A percentile compares a stretch with the other conserved stretches of the same genome.
Evolutionary conservation across 176 grass and related monocot genomes (phyloP).

Genomic region (Coix lacrymajobi): DNA sequence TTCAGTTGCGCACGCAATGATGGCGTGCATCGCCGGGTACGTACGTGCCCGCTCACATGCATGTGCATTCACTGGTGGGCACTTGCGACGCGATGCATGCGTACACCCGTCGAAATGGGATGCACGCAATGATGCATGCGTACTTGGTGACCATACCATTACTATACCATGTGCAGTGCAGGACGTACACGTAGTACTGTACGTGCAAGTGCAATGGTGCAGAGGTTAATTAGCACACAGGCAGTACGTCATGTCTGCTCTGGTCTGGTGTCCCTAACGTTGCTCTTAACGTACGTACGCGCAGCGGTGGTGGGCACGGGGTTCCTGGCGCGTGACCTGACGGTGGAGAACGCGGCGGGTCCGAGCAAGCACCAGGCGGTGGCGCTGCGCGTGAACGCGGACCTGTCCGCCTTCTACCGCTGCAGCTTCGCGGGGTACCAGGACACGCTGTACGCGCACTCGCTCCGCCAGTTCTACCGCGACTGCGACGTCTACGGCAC

Average conservation of each 20-base stretch:
- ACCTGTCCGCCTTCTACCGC: constrained; percentile 65
- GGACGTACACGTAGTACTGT: too few species aligned
- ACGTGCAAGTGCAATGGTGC: too few species aligned
- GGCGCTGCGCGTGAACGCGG: constrained; percentile 58
- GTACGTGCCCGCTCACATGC: background rate
- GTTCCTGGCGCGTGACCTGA: constrained; percentile 70
- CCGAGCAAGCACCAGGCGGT: constrained; percentile 76
- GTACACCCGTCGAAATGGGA: background rate
- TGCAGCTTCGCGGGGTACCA: constrained; percentile 93
- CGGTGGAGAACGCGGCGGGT: constrained; percentile 85
- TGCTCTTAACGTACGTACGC: too few species aligned
- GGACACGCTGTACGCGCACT: constrained; percentile 91
- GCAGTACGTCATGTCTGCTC: too few species aligned
- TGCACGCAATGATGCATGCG: too few species aligned
- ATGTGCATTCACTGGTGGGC: too few species aligned
- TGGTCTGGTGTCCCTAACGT: too few species aligned
- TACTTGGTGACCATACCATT: too few species aligned
- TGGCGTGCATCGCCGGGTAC: background rate
- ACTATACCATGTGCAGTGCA: too few species aligned
- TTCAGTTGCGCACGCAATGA: background rate
- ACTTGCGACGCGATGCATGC: too few species aligned
- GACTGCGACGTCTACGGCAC: constrained; percentile 94
- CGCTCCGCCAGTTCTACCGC: constrained; percentile 93
- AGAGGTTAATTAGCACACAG: too few species aligned
- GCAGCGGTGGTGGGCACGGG: constrained; percentile 70